Percentiles rank a stretch among this genome's conserved stretches.
These are phyloP conservation scores for Colletotrichum cereale DNA, from an alignment of 2,329 filamentous ascomycete genomes.

Conservation along the genomic window DNA sequence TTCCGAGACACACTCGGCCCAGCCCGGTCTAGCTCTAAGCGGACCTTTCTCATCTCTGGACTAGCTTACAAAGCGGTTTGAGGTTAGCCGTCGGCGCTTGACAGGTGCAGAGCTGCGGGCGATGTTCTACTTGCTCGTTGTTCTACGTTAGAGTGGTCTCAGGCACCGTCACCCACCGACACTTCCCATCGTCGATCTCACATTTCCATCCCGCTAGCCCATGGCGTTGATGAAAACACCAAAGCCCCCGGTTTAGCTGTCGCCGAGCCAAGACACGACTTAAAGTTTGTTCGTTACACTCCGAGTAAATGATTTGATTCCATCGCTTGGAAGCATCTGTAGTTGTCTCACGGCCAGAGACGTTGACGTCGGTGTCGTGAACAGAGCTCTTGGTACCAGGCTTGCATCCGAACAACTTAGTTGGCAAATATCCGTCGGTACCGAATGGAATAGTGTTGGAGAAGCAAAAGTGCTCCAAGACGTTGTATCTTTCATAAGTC, in stretches of 20 bases:
- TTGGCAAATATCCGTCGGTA: background rate
- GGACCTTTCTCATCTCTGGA: background rate
- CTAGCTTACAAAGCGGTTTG: background rate
- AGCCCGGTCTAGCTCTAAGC: background rate
- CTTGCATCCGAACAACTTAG: background rate
- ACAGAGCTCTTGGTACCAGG: background rate
- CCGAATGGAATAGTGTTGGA: too few relatives aligned
- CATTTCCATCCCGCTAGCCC: background rate
- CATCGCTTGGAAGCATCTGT: background rate
- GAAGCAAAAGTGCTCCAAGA: too few relatives aligned
- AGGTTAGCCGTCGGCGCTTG: background rate
- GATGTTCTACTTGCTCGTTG: background rate
- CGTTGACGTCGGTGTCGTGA: background rate
- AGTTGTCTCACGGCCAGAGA: background rate
- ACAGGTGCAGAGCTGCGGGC: too few relatives aligned
- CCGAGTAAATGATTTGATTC: rapidly evolving
- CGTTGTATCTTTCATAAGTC: too few relatives aligned
- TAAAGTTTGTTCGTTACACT: too few relatives aligned
- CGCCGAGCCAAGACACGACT: background rate
- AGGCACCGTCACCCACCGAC: background rate
- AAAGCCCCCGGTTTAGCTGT: background rate
- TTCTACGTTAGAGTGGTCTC: background rate
- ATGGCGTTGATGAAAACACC: background rate
- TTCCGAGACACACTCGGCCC: background rate
- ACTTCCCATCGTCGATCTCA: background rate